Evolutionary conservation across 306 rosid genomes (phyloP).

Genomic region (Vicia faba): DNA sequence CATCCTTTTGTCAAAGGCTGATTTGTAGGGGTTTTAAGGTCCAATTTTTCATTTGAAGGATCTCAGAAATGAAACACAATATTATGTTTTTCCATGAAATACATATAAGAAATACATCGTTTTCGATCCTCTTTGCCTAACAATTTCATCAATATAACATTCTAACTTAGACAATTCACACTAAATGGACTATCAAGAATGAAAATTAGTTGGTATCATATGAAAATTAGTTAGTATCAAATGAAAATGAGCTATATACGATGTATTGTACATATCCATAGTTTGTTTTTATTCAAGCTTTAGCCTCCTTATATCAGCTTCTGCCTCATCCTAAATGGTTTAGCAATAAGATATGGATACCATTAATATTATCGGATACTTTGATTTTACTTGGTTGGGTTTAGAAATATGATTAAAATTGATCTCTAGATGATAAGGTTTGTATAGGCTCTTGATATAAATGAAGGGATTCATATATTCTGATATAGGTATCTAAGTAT

Average conservation of each 20-base stretch:
- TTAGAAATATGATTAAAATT: background rate
- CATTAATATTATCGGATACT: too few species aligned
- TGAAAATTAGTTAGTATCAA: too few species aligned
- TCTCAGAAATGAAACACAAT: constrained; percentile 73
- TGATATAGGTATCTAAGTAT: constrained; percentile 1
- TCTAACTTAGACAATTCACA: constrained; percentile 25
- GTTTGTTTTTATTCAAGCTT: too few species aligned
- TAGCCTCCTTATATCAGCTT: too few species aligned
- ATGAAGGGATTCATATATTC: background rate
- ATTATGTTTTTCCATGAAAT: constrained; percentile 80
- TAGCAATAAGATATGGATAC: too few species aligned
- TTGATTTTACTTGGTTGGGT: background rate
- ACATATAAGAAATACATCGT: constrained; percentile 84
- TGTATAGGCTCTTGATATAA: background rate
- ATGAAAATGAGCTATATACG: too few species aligned
- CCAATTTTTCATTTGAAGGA: constrained; percentile 72
- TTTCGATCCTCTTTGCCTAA: constrained; percentile 91
- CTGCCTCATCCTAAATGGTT: too few species aligned
- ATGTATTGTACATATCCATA: too few species aligned
- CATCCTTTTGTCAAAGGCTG: constrained; percentile 73
- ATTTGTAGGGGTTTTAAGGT: constrained; percentile 74
- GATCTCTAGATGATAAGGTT: background rate
- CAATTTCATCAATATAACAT: constrained; percentile 38
- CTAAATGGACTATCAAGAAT: constrained; percentile 15
- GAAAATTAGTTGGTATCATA: constrained; percentile 21